Conservation (phyloP, 2,329 filamentous ascomycete genomes). For the Phaeosphaeria sp. region DNA sequence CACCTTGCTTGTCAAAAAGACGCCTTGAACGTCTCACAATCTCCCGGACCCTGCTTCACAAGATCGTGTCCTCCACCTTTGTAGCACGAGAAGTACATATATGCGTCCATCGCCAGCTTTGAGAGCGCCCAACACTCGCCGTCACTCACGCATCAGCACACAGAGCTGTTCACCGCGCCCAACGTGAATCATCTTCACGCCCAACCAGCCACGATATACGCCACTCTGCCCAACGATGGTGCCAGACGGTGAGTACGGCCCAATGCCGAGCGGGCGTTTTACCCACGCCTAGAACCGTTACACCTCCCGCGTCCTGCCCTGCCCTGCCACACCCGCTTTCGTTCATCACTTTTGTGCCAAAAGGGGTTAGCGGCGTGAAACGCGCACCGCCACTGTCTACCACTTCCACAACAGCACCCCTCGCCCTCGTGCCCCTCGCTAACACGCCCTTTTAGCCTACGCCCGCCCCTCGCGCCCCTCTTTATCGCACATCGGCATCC, state of each 20-base stretch:
- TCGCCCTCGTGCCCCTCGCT: background rate
- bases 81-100: background rate
- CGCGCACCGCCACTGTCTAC: background rate
- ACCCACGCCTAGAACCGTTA: background rate
- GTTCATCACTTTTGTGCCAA: background rate
- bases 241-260: background rate
- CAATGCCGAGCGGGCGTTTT: background rate
- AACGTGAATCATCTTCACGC: background rate
- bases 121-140: background rate
- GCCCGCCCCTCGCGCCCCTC: constrained; percentile 12
- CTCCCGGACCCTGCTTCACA: background rate
- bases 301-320: background rate
- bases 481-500: constrained; percentile 27
- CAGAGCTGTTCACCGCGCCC: background rate
- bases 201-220: background rate
- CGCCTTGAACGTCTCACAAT: constrained; percentile 8
- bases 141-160: background rate
- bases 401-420: background rate
- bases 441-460: background rate
- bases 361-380: background rate
- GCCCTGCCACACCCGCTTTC: background rate
- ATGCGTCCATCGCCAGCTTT: background rate
- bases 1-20: constrained; percentile 12
- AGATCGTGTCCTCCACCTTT: background rate
- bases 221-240: background rate